These are phyloP conservation scores for Cymbidium sinense DNA, from an alignment of 106 monocot species.

Conservation along the genomic window DNA sequence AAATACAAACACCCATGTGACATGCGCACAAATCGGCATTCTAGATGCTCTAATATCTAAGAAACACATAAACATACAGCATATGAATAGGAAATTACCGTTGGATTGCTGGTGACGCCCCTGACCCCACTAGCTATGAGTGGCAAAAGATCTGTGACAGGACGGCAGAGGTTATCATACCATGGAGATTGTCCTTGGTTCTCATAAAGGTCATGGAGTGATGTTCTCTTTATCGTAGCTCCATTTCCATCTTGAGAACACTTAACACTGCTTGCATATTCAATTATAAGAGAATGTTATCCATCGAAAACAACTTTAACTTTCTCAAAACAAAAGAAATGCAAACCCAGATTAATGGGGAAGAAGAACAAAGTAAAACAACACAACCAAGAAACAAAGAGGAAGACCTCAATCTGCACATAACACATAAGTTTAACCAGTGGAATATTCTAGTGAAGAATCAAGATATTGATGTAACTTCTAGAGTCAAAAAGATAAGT, in stretches of 20 bases:
- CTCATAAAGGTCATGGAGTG: constrained; percentile 85
- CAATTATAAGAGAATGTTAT: background rate
- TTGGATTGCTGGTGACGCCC: constrained; percentile 95
- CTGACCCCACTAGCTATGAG: constrained; percentile 77
- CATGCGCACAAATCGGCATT: background rate
- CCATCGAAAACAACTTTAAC: background rate
- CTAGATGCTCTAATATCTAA: background rate
- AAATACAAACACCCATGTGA: background rate
- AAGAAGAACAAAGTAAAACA: background rate
- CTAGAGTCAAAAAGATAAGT: too few species aligned
- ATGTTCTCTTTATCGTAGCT: constrained; percentile 45
- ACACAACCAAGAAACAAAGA: background rate
- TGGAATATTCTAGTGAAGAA: background rate
- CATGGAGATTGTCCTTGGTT: constrained; percentile 88
- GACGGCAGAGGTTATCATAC: constrained; percentile 96
- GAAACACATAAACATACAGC: background rate
- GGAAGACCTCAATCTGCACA: background rate
- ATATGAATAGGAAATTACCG: constrained; percentile 34
- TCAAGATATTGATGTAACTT: background rate
- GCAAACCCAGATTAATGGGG: background rate
- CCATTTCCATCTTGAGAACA: constrained; percentile 69
- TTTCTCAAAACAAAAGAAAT: background rate
- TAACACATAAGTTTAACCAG: background rate
- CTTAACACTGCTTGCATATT: constrained; percentile 33
- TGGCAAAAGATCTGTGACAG: constrained; percentile 78